These are phyloP conservation scores for Monilinia fructigena DNA, from an alignment of 2,329 filamentous ascomycete genomes.

Conservation along the genomic window DNA sequence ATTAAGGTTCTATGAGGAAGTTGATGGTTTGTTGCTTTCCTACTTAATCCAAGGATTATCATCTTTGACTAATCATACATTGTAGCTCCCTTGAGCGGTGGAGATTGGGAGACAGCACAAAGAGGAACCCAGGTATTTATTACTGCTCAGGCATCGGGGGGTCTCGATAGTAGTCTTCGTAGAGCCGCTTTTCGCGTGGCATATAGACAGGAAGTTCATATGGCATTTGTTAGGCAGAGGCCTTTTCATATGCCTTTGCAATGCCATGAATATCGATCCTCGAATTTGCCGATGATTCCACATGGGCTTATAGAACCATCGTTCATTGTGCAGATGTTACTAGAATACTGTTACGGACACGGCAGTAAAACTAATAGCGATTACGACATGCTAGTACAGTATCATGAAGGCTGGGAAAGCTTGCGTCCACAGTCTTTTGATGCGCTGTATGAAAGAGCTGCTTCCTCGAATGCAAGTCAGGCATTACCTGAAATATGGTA, in stretches of 20 bases:
- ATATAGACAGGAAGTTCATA: constrained; percentile 50
- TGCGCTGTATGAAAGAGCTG: constrained; percentile 28
- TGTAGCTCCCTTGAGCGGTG: constrained; percentile 30
- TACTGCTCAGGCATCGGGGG: constrained; percentile 37
- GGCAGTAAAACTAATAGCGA: constrained; percentile 22
- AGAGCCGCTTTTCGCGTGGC: constrained; percentile 49
- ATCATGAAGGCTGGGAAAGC: constrained; percentile 27
- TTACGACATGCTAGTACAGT: constrained; percentile 29
- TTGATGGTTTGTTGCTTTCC: constrained; percentile 39
- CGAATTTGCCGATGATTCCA: constrained; percentile 30
- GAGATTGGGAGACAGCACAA: constrained; percentile 30
- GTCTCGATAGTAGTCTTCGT: constrained; percentile 41
- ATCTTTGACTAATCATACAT: not conserved
- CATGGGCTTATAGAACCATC: constrained; percentile 32
- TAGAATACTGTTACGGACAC: constrained; percentile 33
- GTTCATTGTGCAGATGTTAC: constrained; percentile 33
- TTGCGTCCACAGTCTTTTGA: constrained; percentile 30
- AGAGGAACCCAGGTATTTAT: constrained; percentile 33
- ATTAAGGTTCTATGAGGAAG: constrained; percentile 45
- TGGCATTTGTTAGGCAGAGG: constrained; percentile 45
- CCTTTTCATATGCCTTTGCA: constrained; percentile 43
- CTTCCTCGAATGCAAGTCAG: constrained; percentile 18
- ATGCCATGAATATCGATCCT: constrained; percentile 36
- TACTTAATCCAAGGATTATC: not conserved
- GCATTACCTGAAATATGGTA: constrained; percentile 32